Percentiles rank a stretch among this genome's conserved stretches.
These are phyloP conservation scores for Heracleum sosnowskyi DNA, from an alignment of 129 eudicot species.

Conservation along the genomic window DNA sequence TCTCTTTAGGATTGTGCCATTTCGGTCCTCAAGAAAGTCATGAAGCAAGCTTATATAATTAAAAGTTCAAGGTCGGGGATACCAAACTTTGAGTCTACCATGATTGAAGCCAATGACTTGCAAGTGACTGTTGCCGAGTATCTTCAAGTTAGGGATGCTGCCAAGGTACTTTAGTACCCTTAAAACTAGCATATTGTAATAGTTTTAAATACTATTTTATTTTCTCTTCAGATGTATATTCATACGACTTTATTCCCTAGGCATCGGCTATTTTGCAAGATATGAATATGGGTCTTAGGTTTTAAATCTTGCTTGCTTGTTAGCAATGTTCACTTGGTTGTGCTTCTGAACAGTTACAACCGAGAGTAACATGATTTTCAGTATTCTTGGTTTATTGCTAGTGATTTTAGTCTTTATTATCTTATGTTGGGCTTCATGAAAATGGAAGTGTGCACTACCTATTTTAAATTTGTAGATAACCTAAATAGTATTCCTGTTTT, in stretches of 20 bases:
- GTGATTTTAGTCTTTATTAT: neutral
- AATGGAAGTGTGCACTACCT: too few species aligned
- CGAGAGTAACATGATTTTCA: neutral
- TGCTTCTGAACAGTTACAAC: neutral
- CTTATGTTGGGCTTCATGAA: neutral
- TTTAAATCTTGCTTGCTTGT: neutral
- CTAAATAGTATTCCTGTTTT: too few species aligned
- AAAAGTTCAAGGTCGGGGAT: slow-evolving; percentile 70
- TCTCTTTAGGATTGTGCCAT: slow-evolving; percentile 58
- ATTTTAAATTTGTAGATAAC: too few species aligned
- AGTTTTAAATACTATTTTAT: neutral
- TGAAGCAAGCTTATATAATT: slow-evolving; percentile 64
- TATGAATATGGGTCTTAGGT: neutral
- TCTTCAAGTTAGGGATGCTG: slow-evolving; percentile 73
- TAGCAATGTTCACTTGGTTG: neutral
- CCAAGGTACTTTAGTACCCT: slow-evolving; percentile 46
- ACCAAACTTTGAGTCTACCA: slow-evolving; percentile 77
- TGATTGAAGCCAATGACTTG: slow-evolving; percentile 69
- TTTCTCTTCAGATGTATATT: neutral
- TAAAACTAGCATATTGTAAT: neutral
- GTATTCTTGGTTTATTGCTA: neutral
- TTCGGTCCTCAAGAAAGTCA: slow-evolving; percentile 64
- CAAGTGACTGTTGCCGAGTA: slow-evolving; percentile 72
- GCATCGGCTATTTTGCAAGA: neutral
- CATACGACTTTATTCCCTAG: neutral